These are phyloP conservation scores for Fusarium sp. DNA, from an alignment of 2,329 filamentous ascomycete genomes.

Conservation along the genomic window DNA sequence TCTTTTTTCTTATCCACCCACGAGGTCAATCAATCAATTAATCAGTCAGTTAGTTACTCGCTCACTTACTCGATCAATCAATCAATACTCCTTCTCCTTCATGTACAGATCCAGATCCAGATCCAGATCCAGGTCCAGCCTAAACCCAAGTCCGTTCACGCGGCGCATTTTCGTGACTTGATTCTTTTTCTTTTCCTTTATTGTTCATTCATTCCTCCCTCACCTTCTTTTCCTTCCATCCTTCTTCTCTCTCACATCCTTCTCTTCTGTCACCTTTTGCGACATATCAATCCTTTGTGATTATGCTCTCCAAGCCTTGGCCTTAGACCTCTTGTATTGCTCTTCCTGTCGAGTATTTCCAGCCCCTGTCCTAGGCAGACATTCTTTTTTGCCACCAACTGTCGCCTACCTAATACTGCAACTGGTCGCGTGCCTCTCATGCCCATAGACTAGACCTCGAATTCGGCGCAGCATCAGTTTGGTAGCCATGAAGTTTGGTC, in stretches of 20 bases:
- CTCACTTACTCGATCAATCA: not conserved
- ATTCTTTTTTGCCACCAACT: conserved; percentile 19
- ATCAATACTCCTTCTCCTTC: not conserved
- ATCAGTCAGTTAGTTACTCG: not conserved
- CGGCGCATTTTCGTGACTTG: conserved; percentile 28
- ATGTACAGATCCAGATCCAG: not conserved
- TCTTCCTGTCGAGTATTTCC: not conserved
- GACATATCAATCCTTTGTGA: not conserved
- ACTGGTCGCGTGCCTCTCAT: conserved; percentile 39
- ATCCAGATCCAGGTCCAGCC: not conserved
- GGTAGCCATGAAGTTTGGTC: conserved; percentile 83
- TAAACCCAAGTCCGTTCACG: conserved; percentile 6
- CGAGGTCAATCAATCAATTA: conserved; percentile 21
- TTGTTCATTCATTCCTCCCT: conserved; percentile 7
- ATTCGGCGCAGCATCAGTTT: conserved; percentile 18
- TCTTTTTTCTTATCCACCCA: conserved; percentile 12
- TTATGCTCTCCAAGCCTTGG: not conserved
- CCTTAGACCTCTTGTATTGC: not conserved
- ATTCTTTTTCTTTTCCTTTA: not conserved
- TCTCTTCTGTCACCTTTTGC: not conserved
- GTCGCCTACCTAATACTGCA: conserved; percentile 22
- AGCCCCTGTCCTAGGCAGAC: conserved; percentile 1
- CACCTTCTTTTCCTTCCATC: not conserved
- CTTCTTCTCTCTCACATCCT: not conserved
- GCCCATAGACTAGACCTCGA: conserved; percentile 18